phyloP scores from a whole-genome alignment of 352 stramenopile genomes.

The Phytophthora cryptogea region DNA sequence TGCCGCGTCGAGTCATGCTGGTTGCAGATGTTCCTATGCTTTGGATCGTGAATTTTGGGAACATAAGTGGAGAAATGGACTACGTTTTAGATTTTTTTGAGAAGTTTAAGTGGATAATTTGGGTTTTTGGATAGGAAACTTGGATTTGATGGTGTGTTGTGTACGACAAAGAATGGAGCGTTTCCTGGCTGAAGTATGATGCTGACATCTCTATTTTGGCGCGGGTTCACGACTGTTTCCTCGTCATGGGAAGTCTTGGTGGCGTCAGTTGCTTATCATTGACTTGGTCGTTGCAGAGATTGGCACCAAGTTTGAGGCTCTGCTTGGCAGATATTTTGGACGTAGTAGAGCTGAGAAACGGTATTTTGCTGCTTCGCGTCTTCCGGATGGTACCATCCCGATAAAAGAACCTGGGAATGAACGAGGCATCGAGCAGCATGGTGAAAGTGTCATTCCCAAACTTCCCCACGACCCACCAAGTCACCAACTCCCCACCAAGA shows the following conservation, averaged over 20 bases:
- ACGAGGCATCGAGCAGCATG: background rate
- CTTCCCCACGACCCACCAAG: background rate
- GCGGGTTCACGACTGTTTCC: background rate
- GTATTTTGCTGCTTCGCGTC: background rate
- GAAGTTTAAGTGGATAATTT: background rate
- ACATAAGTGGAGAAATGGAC: background rate
- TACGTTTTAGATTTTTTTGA: background rate
- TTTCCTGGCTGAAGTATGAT: no score
- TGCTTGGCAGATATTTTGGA: background rate
- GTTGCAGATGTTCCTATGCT: no score
- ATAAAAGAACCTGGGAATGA: background rate
- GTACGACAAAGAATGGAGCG: no score
- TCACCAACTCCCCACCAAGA: background rate
- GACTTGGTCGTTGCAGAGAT: background rate
- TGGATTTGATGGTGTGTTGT: no score
- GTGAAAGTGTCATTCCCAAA: background rate
- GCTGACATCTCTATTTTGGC: background rate
- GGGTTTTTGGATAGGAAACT: background rate
- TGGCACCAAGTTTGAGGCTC: background rate
- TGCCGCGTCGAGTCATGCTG: constrained; percentile 76
- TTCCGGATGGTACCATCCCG: background rate
- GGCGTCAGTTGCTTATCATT: background rate
- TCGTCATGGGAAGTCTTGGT: background rate
- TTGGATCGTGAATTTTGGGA: background rate
- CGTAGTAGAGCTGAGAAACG: background rate